Percentiles rank a stretch among this genome's conserved stretches.
These are phyloP conservation scores for Prosopis cineraria DNA, from an alignment of 306 rosid genomes.

Conservation along the genomic window DNA sequence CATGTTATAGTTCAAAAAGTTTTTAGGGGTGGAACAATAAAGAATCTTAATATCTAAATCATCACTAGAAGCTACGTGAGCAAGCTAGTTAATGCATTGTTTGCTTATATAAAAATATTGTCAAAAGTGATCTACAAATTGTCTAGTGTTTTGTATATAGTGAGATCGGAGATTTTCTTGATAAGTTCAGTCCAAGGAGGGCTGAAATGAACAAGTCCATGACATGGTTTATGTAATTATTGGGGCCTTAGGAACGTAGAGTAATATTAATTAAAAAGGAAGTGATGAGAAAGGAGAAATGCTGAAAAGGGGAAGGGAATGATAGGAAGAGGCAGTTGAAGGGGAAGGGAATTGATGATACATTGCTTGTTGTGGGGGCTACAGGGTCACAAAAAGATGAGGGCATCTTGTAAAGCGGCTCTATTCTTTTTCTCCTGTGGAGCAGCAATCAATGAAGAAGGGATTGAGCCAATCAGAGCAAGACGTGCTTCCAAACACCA, in stretches of 20 bases:
- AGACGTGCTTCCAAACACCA: slow-evolving; percentile 31
- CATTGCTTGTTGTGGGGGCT: slow-evolving; percentile 54
- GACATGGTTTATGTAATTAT: too few species aligned
- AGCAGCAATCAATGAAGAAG: slow-evolving; percentile 25
- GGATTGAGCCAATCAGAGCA: slow-evolving; percentile 40
- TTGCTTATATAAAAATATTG: too few species aligned
- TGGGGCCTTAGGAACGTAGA: background rate
- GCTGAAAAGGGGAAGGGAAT: background rate
- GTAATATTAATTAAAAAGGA: background rate
- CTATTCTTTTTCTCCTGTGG: background rate
- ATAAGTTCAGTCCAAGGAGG: too few species aligned
- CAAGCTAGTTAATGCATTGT: too few species aligned
- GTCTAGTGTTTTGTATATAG: too few species aligned
- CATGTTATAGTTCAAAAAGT: too few species aligned
- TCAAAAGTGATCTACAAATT: too few species aligned
- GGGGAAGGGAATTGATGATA: slow-evolving; percentile 20
- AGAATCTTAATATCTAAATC: too few species aligned
- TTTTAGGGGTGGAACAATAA: too few species aligned
- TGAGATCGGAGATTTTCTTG: too few species aligned
- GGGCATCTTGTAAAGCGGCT: slow-evolving; percentile 35
- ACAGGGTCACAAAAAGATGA: slow-evolving; percentile 54
- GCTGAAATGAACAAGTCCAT: too few species aligned
- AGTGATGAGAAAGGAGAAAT: background rate
- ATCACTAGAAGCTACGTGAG: too few species aligned
- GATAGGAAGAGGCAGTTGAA: slow-evolving; percentile 14